Evolutionary conservation across 495 filamentous ascomycete genomes (phyloP), one percentile per base, ranked within the genome.

Genomic region (Aspergillus indologenus): DNA sequence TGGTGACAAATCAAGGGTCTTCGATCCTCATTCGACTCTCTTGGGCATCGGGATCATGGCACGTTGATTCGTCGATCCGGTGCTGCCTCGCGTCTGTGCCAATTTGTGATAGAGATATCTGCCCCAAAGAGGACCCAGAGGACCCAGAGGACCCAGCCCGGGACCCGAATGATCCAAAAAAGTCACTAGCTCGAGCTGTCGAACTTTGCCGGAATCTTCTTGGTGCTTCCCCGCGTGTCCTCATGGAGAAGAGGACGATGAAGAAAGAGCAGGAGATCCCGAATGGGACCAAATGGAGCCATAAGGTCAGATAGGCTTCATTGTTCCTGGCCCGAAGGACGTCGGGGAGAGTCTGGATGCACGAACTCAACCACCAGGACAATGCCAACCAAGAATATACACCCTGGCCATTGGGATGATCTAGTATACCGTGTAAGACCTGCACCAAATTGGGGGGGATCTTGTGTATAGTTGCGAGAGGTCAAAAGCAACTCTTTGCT

Each of bases 1-100:
- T 53, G 71, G 70, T 70, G 71, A 75, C 75, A 75, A 77, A 75
- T 77, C 66, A 72, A 69, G 65, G 59, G 61, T 62, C 57, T 50
- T 55, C 51, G 64, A 73, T 71, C 59, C 56, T 55, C 65, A 40
- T 53, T 48, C 59, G 58, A 64, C 57, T 62, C 60, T 9, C 15
- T 52, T 31, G 56, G 60, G 52, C 64, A 68, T 59, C 62, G 59
- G 40, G 54, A 67, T 73, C 65, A 62, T 21, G 42, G 11, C 24
- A 50, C 26, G 34, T 49, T 75, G 61, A 75, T 75, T 75, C 67
- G 75, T 54, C 15, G 62, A 75, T 75, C 75, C 53, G 8, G 23
- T 51, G 52, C 58, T 55, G 57, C 56, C 31, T 60, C 54, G 61
- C 58, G 65, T 75, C 69, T 48, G 68, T 69, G 64, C 68, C 34